These are phyloP conservation scores for Cystofilobasidium ferigula DNA, from an alignment of 768 basidiomycete species.

Conservation along the genomic window DNA sequence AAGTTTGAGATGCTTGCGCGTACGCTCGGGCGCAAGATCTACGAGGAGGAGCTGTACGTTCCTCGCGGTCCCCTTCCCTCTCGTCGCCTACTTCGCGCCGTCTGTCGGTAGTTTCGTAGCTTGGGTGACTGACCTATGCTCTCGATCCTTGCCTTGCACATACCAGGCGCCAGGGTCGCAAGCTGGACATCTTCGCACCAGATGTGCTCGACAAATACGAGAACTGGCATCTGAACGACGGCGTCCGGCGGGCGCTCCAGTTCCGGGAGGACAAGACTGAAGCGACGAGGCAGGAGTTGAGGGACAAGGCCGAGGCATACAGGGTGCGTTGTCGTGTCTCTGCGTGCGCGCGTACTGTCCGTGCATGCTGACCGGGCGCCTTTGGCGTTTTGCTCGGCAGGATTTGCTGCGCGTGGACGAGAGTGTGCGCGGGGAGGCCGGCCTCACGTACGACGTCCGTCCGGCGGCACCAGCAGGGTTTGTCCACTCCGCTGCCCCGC, in stretches of 20 bases:
- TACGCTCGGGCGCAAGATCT: slow-evolving; percentile 71
- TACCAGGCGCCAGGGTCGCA: slow-evolving; percentile 4
- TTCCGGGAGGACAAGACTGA: slow-evolving; percentile 31
- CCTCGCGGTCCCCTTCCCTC: background rate
- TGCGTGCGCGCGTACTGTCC: background rate
- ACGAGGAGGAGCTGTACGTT: slow-evolving; percentile 27
- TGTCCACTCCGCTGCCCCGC: background rate
- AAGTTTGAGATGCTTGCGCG: slow-evolving; percentile 79
- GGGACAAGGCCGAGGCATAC: slow-evolving; percentile 29
- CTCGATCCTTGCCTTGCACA: background rate
- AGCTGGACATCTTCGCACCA: slow-evolving; percentile 3
- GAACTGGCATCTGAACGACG: slow-evolving; percentile 25
- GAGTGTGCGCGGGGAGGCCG: background rate
- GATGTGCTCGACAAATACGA: slow-evolving; percentile 1
- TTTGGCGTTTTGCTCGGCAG: background rate
- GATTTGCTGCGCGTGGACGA: slow-evolving; percentile 6
- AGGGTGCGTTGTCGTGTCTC: slow-evolving; percentile 12
- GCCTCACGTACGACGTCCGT: background rate
- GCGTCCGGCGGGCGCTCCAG: slow-evolving; percentile 31
- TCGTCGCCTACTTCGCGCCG: background rate
- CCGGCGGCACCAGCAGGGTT: background rate
- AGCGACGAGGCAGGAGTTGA: slow-evolving; percentile 29
- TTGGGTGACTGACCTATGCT: no score
- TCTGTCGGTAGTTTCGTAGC: no score
- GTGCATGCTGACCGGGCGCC: background rate